A percentile compares a stretch with the other conserved stretches of the same genome.
Evolutionary conservation across 1,139 yeast species (phyloP).

Genomic region (Pneumocystis wakefieldiae): DNA sequence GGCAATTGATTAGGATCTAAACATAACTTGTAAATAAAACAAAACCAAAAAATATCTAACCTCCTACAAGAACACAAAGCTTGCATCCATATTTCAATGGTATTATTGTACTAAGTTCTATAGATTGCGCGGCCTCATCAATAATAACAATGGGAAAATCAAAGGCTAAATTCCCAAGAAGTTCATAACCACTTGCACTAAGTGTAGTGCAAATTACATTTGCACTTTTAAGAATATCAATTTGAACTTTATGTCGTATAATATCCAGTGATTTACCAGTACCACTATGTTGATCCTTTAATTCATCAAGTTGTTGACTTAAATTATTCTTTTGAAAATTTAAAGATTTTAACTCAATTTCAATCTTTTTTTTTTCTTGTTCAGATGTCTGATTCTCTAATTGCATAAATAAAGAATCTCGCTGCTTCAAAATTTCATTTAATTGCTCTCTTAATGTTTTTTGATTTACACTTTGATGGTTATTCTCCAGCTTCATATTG

Average conservation of each 20-base stretch:
- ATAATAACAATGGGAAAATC: constrained; percentile 85
- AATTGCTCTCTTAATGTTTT: constrained; percentile 39
- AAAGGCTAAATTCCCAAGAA: constrained; percentile 57
- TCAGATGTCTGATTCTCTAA: constrained; percentile 20
- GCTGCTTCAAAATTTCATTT: constrained; percentile 35
- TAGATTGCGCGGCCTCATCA: constrained; percentile 98
- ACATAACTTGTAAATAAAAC: background rate
- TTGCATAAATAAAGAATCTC: constrained; percentile 33
- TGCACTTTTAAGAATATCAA: constrained; percentile 56
- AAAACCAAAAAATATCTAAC: background rate
- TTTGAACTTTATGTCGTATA: constrained; percentile 61
- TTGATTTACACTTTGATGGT: constrained; percentile 25
- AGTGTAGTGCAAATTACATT: constrained; percentile 84
- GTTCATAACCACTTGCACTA: constrained; percentile 89
- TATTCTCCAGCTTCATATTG: constrained; percentile 21
- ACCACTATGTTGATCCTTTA: constrained; percentile 56
- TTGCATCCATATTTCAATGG: constrained; percentile 88
- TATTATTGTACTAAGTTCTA: constrained; percentile 79
- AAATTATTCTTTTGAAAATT: constrained; percentile 49
- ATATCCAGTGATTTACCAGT: constrained; percentile 63
- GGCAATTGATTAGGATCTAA: constrained; percentile 91
- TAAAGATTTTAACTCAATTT: constrained; percentile 21
- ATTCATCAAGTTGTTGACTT: constrained; percentile 61
- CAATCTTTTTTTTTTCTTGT: constrained; percentile 18
- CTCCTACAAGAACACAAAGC: constrained; percentile 89